These are phyloP conservation scores for Malbranchea zuffiana DNA, from an alignment of 2,329 filamentous ascomycete species.

Conservation along the genomic window DNA sequence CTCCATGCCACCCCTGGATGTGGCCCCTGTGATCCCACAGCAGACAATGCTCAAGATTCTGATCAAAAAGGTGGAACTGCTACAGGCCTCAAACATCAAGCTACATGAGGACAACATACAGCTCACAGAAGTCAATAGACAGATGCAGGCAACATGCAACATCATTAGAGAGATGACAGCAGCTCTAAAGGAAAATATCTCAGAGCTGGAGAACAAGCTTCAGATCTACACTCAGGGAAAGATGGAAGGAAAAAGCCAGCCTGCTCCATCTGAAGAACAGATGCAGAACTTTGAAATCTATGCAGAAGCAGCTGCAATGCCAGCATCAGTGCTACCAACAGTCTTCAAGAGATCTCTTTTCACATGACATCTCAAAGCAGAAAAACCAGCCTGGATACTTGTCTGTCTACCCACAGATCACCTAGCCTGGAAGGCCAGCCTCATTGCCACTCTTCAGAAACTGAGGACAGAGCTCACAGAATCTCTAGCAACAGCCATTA, in stretches of 20 bases:
- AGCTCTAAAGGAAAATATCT: not conserved
- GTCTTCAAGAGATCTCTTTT: not conserved
- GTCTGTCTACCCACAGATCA: not conserved
- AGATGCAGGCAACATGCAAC: not conserved
- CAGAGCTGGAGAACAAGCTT: not conserved
- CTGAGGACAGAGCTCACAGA: not conserved
- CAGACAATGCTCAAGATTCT: not conserved
- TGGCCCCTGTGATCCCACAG: not conserved
- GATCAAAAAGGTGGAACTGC: not conserved
- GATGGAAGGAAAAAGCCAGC: not conserved
- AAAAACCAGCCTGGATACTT: not conserved
- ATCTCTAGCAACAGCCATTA: slow-evolving; percentile 1
- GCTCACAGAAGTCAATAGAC: not conserved
- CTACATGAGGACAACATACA: slow-evolving; percentile 1
- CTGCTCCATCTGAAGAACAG: not conserved
- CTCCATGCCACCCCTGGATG: not conserved
- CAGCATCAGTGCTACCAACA: no score
- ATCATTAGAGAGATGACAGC: not conserved
- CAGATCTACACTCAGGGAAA: not conserved
- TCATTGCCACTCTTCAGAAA: slow-evolving; percentile 1
- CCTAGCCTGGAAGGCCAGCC: slow-evolving; percentile 1
- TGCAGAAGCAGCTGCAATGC: not conserved
- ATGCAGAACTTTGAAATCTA: not conserved
- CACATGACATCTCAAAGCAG: not conserved
- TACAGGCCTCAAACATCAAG: not conserved